Evolutionary conservation across 495 filamentous ascomycete genomes (phyloP).

Genomic region (Podospora tetraspora): DNA sequence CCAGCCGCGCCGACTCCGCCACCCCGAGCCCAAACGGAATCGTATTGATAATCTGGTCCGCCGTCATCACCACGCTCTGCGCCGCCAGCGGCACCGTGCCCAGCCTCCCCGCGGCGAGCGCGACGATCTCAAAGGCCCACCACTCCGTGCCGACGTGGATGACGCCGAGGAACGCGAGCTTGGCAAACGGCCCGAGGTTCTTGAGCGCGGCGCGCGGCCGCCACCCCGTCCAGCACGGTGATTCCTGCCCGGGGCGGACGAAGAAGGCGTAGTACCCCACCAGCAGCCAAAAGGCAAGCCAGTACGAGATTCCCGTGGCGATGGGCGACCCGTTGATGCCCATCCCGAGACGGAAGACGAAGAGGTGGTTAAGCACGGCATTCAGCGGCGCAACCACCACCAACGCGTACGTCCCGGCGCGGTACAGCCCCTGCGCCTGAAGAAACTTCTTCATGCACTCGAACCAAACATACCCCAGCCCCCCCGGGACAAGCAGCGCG

Average conservation of each 20-base stretch:
- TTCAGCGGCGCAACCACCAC: slow-evolving; percentile 77
- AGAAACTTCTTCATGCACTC: slow-evolving; percentile 92
- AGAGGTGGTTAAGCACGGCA: slow-evolving; percentile 69
- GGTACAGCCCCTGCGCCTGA: slow-evolving; percentile 89
- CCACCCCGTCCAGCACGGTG: slow-evolving; percentile 76
- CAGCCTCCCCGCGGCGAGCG: slow-evolving; percentile 73
- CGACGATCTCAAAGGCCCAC: slow-evolving; percentile 97
- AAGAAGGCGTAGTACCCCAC: slow-evolving; percentile 65
- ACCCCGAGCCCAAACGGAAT: slow-evolving; percentile 89
- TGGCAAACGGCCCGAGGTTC: slow-evolving; percentile 68
- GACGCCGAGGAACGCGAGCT: slow-evolving; percentile 69
- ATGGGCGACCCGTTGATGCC: slow-evolving; percentile 78
- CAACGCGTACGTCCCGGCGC: slow-evolving; percentile 83
- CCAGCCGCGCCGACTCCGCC: slow-evolving; percentile 71
- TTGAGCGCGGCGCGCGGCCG: slow-evolving; percentile 51
- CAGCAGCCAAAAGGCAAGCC: slow-evolving; percentile 73
- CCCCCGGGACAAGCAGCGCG: slow-evolving; percentile 72
- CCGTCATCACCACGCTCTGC: slow-evolving; percentile 91
- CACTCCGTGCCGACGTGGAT: slow-evolving; percentile 89
- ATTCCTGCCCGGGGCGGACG: slow-evolving; percentile 53
- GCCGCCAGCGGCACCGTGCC: slow-evolving; percentile 80
- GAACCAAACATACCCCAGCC: slow-evolving; percentile 87
- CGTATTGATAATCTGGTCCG: slow-evolving; percentile 86
- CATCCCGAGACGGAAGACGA: slow-evolving; percentile 64
- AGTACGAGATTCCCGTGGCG: slow-evolving; percentile 82